Percentiles rank a stretch among this genome's conserved stretches.
Evolutionary conservation across 2,329 filamentous ascomycete species (phyloP).

Genomic region (Blastomyces parvus): DNA sequence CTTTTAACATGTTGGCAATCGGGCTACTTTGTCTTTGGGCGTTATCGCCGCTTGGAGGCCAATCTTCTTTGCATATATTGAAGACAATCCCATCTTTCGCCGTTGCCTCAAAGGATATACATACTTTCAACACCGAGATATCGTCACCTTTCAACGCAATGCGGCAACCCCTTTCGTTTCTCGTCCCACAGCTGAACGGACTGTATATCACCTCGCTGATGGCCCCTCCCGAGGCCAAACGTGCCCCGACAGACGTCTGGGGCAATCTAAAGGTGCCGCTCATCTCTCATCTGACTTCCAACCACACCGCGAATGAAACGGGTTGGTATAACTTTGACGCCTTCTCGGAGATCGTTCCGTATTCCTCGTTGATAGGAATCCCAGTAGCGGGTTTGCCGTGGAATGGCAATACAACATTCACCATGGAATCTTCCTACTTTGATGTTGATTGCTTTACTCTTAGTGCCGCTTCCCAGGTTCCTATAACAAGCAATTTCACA

Average conservation of each 20-base stretch:
- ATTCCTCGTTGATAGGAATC: conserved; percentile 11
- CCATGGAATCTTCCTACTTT: conserved; percentile 14
- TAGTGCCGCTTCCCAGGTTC: neutral
- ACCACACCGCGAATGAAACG: conserved; percentile 5
- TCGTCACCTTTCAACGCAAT: conserved; percentile 8
- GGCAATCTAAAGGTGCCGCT: conserved; percentile 14
- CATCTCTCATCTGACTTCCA: conserved; percentile 7
- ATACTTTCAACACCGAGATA: conserved; percentile 9
- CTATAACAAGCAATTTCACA: neutral
- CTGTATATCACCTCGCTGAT: conserved; percentile 12
- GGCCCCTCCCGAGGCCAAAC: conserved; percentile 7
- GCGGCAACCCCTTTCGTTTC: neutral
- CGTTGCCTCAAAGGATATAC: conserved; percentile 1
- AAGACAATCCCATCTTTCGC: neutral
- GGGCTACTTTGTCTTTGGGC: conserved; percentile 12
- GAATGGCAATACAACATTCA: conserved; percentile 11
- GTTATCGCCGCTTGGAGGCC: neutral
- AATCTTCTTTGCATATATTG: conserved; percentile 11
- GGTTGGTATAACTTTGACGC: conserved; percentile 9
- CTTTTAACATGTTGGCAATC: conserved; percentile 11
- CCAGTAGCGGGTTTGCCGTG: neutral
- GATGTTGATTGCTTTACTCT: conserved; percentile 11
- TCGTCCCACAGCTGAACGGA: conserved; percentile 3
- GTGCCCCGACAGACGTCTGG: conserved; percentile 10
- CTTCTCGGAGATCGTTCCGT: neutral